Base-by-base conservation (phyloP, 768 basidiomycete genomes). In the Suillus spraguei region DNA sequence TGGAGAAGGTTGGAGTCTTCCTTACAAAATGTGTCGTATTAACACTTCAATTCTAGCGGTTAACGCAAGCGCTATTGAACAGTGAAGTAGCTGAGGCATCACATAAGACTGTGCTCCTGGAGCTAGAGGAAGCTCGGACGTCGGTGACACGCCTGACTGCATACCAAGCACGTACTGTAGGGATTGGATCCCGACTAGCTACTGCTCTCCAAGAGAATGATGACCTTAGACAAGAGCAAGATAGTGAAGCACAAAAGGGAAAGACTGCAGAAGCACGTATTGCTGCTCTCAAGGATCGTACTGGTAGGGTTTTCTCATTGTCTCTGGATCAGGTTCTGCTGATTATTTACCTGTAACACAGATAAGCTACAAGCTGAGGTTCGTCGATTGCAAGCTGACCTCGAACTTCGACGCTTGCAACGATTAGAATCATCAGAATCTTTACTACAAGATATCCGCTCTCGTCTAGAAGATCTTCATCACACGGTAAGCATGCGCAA, bases 161-260 rank as follows among this genome's bases (percentile, higher is more conserved):
- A 16, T 87, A 90, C 68, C 83, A 89, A 60, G 90, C 87, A 38
- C 86, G 88, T 56, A 84, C 89, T 17, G 80, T 87, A 17, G 90
- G 90, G 16, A 85, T 87, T 81, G 89, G 95, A 68, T 80, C 84
- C 10, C 85, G 85, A 13, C 74, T 95, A 36, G 82, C 83, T 14
- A 75, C 80, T 14, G 84, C 85, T n/a, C 78, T 87, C 60, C 88
- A 88, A 70, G 91, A 94, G 74, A 85, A 85, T 68, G 92, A 95
- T 46, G 94, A 96, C 72, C 82, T 91, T 75, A 88, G 85, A 64
- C 92, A 95, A 74, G 94, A 96, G 71, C 80, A 89, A 32, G 89
- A 92, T 61, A 81, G 82, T 59, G 91, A 93, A 66, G 76, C 82
- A 11, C 86, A 89, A 63, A 80, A 88, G 49, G 88, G 90, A 3